Conservation (phyloP, 768 basidiomycete species). For the Naganishia vaughanmartiniae region DNA sequence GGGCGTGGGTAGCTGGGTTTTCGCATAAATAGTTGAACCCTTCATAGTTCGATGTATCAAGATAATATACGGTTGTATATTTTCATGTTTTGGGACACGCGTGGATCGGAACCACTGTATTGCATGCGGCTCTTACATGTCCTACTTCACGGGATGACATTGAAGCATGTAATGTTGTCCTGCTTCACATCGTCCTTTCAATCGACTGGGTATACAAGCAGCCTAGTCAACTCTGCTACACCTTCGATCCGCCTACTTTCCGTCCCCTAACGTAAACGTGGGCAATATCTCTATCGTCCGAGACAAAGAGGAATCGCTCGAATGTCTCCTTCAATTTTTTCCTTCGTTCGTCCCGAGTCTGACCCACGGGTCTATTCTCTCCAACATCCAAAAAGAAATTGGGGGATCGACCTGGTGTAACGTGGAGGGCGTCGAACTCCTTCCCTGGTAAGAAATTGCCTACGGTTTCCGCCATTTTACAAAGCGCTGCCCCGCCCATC, state of each 20-base stretch:
- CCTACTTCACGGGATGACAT: too few species aligned
- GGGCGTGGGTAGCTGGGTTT: slow-evolving; percentile 20
- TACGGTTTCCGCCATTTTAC: slow-evolving; percentile 64
- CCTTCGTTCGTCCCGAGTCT: slow-evolving; percentile 42
- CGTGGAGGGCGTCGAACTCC: slow-evolving; percentile 82
- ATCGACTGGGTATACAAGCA: background rate
- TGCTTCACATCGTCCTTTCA: background rate
- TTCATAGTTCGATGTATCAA: background rate
- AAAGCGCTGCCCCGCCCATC: slow-evolving; percentile 81
- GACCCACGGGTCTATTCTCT: slow-evolving; percentile 34
- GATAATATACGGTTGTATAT: background rate
- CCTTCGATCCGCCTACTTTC: slow-evolving; percentile 64
- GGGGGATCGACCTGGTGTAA: slow-evolving; percentile 57
- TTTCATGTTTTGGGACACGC: background rate
- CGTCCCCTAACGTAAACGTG: slow-evolving; percentile 80
- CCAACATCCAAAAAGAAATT: slow-evolving; percentile 41
- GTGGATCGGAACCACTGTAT: background rate
- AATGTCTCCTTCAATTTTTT: slow-evolving; percentile 60
- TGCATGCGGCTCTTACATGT: background rate
- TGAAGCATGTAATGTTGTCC: background rate
- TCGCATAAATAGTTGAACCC: background rate
- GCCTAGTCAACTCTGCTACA: background rate
- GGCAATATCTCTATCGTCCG: slow-evolving; percentile 65
- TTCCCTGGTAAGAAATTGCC: slow-evolving; percentile 79
- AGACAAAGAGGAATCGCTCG: slow-evolving; percentile 81